phyloP scores from a whole-genome alignment of 352 stramenopile genomes.

The Globisporangium rhizosaccharum region DNA sequence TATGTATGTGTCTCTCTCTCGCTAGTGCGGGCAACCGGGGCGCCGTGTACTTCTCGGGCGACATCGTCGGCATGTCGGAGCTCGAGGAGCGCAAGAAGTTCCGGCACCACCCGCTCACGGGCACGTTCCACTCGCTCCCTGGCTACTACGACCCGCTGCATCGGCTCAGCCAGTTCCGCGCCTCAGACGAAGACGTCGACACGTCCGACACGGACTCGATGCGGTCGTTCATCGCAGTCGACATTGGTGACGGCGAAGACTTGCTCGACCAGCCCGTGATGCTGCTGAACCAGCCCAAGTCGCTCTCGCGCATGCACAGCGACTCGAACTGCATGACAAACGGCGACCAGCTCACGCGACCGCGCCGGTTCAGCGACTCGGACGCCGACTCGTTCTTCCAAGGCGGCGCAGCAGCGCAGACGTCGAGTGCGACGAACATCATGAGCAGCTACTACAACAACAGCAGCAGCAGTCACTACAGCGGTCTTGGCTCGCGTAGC shows the following conservation, averaged over 20 bases:
- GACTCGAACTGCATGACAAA: slow-evolving; percentile 45
- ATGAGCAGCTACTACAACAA: slow-evolving; percentile 9
- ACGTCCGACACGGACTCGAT: slow-evolving; percentile 67
- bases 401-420: slow-evolving; percentile 19
- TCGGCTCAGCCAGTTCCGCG: slow-evolving; percentile 66
- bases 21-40: slow-evolving; percentile 75
- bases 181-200: slow-evolving; percentile 51
- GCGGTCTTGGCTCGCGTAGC: neutral
- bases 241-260: slow-evolving; percentile 63
- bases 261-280: slow-evolving; percentile 26
- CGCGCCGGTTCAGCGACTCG: slow-evolving; percentile 75
- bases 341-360: slow-evolving; percentile 34
- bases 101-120: slow-evolving; percentile 80
- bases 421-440: slow-evolving; percentile 16
- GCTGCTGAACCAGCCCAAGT: slow-evolving; percentile 36
- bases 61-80: slow-evolving; percentile 86
- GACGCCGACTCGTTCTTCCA: slow-evolving; percentile 71
- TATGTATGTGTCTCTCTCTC: neutral
- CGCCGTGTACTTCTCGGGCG: slow-evolving; percentile 82
- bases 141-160: slow-evolving; percentile 85
- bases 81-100: slow-evolving; percentile 88
- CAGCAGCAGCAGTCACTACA: slow-evolving; percentile 3
- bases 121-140: slow-evolving; percentile 83
- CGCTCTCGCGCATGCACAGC: slow-evolving; percentile 70
- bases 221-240: slow-evolving; percentile 72